Evolutionary conservation across 257 asterid species (phyloP).

Genomic region (Coffea eugenioides): DNA sequence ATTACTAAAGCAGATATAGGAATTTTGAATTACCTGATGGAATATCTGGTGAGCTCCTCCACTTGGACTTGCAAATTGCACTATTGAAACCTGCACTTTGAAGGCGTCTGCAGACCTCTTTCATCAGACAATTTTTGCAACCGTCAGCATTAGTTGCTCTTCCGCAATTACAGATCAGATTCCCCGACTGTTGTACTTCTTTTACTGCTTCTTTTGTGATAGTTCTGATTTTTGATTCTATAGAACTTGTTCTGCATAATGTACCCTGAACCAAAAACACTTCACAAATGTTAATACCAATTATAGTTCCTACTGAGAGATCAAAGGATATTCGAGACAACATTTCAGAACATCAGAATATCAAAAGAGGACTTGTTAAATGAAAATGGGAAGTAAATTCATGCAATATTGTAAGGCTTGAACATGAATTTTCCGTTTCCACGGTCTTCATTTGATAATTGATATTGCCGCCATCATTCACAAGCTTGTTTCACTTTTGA

Average conservation of each 20-base stretch:
- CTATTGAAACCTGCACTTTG: conserved; percentile 60
- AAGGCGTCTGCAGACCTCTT: conserved; percentile 59
- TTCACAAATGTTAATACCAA: not conserved
- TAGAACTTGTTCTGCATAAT: conserved; percentile 64
- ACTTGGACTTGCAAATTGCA: conserved; percentile 88
- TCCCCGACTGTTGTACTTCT: conserved; percentile 37
- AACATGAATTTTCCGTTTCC: not conserved
- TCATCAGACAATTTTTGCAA: conserved; percentile 79
- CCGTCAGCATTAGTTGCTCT: conserved; percentile 22
- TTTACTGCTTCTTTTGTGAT: conserved; percentile 56
- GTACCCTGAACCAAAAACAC: conserved; percentile 40
- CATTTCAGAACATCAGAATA: not conserved
- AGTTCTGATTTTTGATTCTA: conserved; percentile 62
- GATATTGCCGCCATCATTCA: not conserved
- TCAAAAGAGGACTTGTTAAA: not conserved
- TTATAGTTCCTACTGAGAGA: not conserved
- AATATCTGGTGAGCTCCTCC: conserved; percentile 68
- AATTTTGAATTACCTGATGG: conserved; percentile 60
- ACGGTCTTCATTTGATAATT: not conserved
- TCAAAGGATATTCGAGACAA: not conserved
- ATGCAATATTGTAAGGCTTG: not conserved
- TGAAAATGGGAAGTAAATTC: not conserved
- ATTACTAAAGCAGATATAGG: not conserved
- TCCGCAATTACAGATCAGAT: conserved; percentile 44
- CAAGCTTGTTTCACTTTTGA: no score